These are phyloP conservation scores for Phaeosphaeria sp. DNA, from an alignment of 2,329 filamentous ascomycete genomes.

Conservation along the genomic window DNA sequence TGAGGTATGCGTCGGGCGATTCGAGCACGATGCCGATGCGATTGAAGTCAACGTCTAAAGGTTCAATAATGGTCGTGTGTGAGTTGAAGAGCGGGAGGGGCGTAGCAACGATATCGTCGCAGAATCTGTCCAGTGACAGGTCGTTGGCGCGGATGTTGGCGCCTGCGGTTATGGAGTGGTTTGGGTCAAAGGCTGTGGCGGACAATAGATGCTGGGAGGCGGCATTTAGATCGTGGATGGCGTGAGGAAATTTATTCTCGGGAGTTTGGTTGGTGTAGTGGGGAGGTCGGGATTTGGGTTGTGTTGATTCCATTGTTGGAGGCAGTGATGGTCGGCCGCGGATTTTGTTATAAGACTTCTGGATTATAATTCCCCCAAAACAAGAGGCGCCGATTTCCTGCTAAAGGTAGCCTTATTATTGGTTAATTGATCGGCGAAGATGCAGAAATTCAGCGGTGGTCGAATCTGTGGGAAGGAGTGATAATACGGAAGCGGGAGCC, in stretches of 20 bases:
- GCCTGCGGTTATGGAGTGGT: background rate
- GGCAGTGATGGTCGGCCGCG: background rate
- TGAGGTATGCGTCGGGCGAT: conserved; percentile 1
- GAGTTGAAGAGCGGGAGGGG: background rate
- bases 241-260: background rate
- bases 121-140: background rate
- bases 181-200: background rate
- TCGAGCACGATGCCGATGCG: conserved; percentile 10
- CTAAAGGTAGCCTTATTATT: too few species aligned
- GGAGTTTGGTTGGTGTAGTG: too few species aligned
- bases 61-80: background rate
- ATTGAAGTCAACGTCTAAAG: conserved; percentile 4
- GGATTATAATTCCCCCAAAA: too few species aligned
- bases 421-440: too few species aligned
- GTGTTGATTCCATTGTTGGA: background rate
- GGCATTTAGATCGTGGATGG: background rate
- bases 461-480: too few species aligned
- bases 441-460: too few species aligned
- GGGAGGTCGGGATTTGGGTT: background rate
- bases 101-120: too few species aligned
- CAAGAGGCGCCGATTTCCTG: too few species aligned
- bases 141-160: background rate
- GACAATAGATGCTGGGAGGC: background rate
- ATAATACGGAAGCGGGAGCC: too few species aligned
- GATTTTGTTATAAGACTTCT: too few species aligned